Evolutionary conservation across 139 green algal genomes (phyloP).

Genomic region (Pleodorina starrii): DNA sequence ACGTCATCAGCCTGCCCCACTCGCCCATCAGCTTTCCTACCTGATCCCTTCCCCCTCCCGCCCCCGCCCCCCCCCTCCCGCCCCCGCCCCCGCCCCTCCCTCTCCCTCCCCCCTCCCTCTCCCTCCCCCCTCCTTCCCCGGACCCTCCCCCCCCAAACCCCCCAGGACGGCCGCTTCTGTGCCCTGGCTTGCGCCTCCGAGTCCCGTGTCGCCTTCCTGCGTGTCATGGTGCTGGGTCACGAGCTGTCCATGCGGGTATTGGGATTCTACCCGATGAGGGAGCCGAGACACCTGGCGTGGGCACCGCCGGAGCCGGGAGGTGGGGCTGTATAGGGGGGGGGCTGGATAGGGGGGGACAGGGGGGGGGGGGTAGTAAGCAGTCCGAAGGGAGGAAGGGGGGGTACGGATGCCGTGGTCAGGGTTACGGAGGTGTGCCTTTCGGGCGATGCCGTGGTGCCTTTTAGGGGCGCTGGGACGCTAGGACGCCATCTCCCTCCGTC

Average conservation of each 20-base stretch:
- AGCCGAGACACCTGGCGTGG: conserved; percentile 52
- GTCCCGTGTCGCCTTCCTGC: conserved; percentile 38
- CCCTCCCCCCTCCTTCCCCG: background rate
- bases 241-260: conserved; percentile 48
- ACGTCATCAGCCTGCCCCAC: no score
- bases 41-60: background rate
- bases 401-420: no score
- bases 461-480: no score
- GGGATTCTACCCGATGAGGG: conserved; percentile 55
- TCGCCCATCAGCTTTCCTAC: background rate
- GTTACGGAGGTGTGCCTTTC: no score
- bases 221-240: conserved; percentile 23
- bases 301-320: conserved; percentile 43
- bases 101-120: background rate
- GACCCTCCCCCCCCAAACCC: no score
- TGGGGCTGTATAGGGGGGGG: background rate
- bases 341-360: no score
- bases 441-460: no score
- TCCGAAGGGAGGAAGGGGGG: no score
- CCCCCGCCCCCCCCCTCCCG: background rate
- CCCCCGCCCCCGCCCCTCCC: background rate
- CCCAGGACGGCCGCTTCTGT: conserved; percentile 14
- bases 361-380: no score
- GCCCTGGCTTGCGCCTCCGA: conserved; percentile 4
- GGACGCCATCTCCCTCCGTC: no score